These are phyloP conservation scores for Schizonepeta tenuifolia DNA, from an alignment of 257 asterid species.

Conservation along the genomic window DNA sequence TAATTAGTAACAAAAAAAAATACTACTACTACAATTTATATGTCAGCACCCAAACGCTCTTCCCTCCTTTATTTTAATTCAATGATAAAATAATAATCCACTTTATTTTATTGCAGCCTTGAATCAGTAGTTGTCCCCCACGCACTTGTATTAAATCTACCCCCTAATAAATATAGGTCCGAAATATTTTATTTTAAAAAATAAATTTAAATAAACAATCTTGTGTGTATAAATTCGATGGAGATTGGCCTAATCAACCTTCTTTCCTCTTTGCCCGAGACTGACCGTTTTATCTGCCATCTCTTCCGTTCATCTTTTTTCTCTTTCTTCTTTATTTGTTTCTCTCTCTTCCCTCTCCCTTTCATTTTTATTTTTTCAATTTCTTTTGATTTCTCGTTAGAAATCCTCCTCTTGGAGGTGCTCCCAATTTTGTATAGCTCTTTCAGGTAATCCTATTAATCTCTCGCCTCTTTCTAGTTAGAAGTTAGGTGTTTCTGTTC, in stretches of 20 bases:
- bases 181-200: not conserved
- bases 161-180: conserved; percentile 29
- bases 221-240: conserved; percentile 45
- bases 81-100: conserved; percentile 20
- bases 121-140: conserved; percentile 59
- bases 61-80: conserved; percentile 11
- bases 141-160: conserved; percentile 41
- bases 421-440: conserved; percentile 55
- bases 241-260: conserved; percentile 35
- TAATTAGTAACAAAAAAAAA: not conserved
- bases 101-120: conserved; percentile 43
- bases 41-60: conserved; percentile 41
- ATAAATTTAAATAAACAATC: not conserved
- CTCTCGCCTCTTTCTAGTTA: conserved; percentile 24
- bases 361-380: not conserved
- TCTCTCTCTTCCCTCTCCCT: conserved; percentile 19
- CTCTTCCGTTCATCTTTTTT: conserved; percentile 32
- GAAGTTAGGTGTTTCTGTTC: conserved; percentile 19
- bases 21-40: not conserved
- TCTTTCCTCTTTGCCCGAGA: conserved; percentile 53
- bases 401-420: conserved; percentile 33
- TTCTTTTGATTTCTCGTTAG: conserved; percentile 1
- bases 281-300: conserved; percentile 48
- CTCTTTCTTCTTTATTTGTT: conserved; percentile 11
- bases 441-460: conserved; percentile 47